phyloP scores from a whole-genome alignment of 371 early-diverging fungal genomes.

The Apophysomyces sp. region DNA sequence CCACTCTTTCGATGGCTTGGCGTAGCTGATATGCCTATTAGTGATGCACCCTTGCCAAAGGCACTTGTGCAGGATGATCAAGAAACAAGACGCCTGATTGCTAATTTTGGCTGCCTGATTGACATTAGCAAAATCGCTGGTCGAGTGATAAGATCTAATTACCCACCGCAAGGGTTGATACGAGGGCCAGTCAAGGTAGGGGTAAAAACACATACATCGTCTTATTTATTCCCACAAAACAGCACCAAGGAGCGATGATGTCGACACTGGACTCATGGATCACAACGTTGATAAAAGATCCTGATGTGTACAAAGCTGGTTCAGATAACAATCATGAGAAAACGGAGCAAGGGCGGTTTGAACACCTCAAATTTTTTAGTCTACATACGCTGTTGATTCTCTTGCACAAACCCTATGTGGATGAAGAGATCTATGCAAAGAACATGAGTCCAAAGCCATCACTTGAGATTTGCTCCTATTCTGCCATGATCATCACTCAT shows the following conservation, averaged over 20 bases:
- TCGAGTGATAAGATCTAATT: conserved; percentile 40
- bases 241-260: conserved; percentile 30
- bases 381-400: conserved; percentile 32
- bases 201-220: background rate
- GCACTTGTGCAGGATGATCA: conserved; percentile 17
- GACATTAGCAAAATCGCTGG: conserved; percentile 35
- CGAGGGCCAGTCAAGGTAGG: conserved; percentile 33
- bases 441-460: conserved; percentile 16
- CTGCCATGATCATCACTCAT: conserved; percentile 43
- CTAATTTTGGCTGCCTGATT: conserved; percentile 24
- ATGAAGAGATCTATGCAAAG: conserved; percentile 10
- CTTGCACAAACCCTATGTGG: conserved; percentile 42
- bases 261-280: conserved; percentile 31
- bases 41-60: conserved; percentile 26
- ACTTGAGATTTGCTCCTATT: conserved; percentile 35
- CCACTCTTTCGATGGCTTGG: background rate
- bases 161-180: conserved; percentile 32
- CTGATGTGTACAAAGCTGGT: background rate
- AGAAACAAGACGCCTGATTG: conserved; percentile 14
- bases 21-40: conserved; percentile 2
- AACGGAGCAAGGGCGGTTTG: conserved; percentile 7
- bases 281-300: conserved; percentile 17
- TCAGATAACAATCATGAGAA: background rate
- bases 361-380: conserved; percentile 9
- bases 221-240: background rate